Conservation (phyloP, 306 rosid species). For the Parietaria judaica region DNA sequence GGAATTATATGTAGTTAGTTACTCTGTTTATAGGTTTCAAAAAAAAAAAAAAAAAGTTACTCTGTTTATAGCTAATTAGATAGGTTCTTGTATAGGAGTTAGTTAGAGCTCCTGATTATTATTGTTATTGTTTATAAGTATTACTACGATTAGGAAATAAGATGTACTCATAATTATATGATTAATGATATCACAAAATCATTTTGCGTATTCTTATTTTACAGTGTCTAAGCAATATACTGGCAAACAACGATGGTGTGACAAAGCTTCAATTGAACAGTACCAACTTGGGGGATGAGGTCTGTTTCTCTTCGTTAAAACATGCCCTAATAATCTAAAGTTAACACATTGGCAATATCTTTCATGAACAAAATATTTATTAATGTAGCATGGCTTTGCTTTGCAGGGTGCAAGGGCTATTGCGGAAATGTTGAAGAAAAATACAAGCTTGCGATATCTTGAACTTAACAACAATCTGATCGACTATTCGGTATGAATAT, state of each 20-base stretch:
- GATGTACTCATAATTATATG: too few relatives aligned
- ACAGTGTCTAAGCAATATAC: constrained; percentile 70
- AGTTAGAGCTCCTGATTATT: too few relatives aligned
- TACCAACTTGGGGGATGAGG: constrained; percentile 93
- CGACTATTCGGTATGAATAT: constrained; percentile 78
- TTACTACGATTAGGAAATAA: too few relatives aligned
- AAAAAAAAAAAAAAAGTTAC: too few relatives aligned
- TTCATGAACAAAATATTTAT: not conserved
- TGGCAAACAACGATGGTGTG: constrained; percentile 64
- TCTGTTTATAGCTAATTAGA: too few relatives aligned
- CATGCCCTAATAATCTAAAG: not conserved
- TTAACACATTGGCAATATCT: not conserved
- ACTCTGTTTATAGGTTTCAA: too few relatives aligned
- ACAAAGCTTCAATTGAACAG: constrained; percentile 87
- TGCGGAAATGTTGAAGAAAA: constrained; percentile 82
- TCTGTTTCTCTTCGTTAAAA: constrained; percentile 31
- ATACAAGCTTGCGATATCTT: constrained; percentile 64
- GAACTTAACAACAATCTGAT: constrained; percentile 92
- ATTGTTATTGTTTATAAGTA: too few relatives aligned
- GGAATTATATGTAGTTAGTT: too few relatives aligned
- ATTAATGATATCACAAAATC: too few relatives aligned
- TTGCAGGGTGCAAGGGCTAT: constrained; percentile 87
- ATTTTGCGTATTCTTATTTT: too few relatives aligned
- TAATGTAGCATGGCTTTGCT: not conserved
- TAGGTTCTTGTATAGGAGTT: too few relatives aligned